A percentile compares a stretch with the other conserved stretches of the same genome.
Conservation (phyloP, 202 grass and related monocot species). For the Cymbopogon flexuosus region DNA sequence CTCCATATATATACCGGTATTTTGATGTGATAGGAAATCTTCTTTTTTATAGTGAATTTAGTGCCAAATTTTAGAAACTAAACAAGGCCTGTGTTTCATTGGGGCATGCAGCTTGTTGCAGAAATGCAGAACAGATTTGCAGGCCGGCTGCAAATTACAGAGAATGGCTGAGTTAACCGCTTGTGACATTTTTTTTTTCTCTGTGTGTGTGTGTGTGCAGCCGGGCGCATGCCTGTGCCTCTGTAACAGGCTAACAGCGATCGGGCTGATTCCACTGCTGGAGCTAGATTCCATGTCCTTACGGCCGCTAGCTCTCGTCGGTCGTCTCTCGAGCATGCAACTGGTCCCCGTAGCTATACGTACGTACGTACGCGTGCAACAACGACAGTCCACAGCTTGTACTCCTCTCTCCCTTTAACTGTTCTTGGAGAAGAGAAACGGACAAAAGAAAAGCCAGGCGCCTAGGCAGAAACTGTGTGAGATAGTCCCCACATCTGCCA, state of each 20-base stretch:
- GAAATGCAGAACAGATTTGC: background rate
- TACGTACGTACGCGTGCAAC: background rate
- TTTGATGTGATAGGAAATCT: background rate
- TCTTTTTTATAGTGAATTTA: no score
- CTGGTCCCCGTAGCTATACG: constrained; percentile 23
- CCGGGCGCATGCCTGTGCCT: background rate
- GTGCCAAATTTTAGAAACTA: no score
- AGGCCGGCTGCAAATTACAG: background rate
- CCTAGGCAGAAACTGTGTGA: no score
- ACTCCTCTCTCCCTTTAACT: background rate
- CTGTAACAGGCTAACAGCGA: background rate
- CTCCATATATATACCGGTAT: no score
- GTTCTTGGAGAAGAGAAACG: background rate
- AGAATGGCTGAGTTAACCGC: background rate
- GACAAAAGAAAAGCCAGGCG: constrained; percentile 7
- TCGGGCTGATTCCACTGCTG: constrained; percentile 8
- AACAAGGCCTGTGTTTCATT: no score
- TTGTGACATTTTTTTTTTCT: background rate
- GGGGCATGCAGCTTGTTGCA: background rate
- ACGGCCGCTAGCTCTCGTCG: background rate
- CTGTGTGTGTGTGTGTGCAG: background rate
- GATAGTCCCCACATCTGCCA: no score
- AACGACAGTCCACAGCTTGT: background rate
- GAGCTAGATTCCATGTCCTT: constrained; percentile 40
- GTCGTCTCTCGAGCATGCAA: background rate